Percentiles rank a stretch among this genome's conserved stretches.
phyloP scores from a whole-genome alignment of 169 alveolate species.

The Cryptosporidium parvum region DNA sequence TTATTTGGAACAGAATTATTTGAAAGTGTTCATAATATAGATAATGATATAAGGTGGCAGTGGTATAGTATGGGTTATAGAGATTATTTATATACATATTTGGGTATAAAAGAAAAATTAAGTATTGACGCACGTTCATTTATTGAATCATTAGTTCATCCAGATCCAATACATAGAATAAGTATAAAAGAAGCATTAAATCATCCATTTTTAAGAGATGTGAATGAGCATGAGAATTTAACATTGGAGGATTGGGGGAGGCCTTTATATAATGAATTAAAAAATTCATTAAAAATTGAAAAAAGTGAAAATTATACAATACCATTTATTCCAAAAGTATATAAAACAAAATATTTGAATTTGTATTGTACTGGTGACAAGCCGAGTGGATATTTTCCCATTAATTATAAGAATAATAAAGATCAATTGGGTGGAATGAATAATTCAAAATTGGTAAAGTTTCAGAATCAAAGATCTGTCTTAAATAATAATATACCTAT shows the following conservation, averaged over 20 bases:
- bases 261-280: neutral
- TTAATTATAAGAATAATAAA: neutral
- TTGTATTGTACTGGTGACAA: constrained; percentile 51
- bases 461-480: neutral
- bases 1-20: constrained; percentile 53
- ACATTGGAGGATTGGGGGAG: constrained; percentile 52
- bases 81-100: constrained; percentile 61
- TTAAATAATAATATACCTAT: neutral
- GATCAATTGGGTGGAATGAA: neutral
- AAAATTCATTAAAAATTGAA: neutral
- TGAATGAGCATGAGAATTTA: constrained; percentile 27
- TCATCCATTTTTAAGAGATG: constrained; percentile 49
- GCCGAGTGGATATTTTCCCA: constrained; percentile 60
- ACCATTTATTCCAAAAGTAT: constrained; percentile 51
- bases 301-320: neutral
- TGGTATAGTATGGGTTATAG: constrained; percentile 69
- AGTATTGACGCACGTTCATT: constrained; percentile 38
- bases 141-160: constrained; percentile 39
- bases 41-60: constrained; percentile 66
- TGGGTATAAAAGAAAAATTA: constrained; percentile 37
- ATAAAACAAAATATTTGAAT: constrained; percentile 29
- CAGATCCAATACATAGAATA: constrained; percentile 46
- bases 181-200: constrained; percentile 40
- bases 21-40: constrained; percentile 64
- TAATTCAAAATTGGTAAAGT: neutral